Evolutionary conservation across 202 grass and related monocot genomes (phyloP).

Genomic region (Dendrocalamus latiflorus): DNA sequence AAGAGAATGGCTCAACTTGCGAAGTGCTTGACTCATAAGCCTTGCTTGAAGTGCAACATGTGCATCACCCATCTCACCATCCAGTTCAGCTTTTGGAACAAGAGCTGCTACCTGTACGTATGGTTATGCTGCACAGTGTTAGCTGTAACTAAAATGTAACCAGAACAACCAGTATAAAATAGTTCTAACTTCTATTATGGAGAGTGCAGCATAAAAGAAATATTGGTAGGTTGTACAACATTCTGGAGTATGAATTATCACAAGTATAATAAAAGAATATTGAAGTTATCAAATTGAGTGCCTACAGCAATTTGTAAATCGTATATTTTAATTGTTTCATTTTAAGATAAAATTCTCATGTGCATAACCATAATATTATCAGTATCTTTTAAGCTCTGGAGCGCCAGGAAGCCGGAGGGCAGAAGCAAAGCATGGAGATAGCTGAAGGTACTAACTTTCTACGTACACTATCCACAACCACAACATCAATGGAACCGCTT

Average conservation of each 20-base stretch:
- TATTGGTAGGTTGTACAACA: neutral
- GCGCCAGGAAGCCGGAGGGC: neutral
- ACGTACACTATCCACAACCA: conserved; percentile 73
- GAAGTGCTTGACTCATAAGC: conserved; percentile 67
- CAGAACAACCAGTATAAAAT: neutral
- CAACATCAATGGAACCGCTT: conserved; percentile 67
- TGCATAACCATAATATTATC: neutral
- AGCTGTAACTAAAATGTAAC: neutral
- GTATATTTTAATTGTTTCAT: neutral
- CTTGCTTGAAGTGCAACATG: conserved; percentile 64
- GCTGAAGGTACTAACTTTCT: neutral
- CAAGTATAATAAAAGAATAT: neutral
- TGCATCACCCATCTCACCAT: conserved; percentile 67
- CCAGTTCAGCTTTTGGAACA: conserved; percentile 58
- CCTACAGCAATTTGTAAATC: neutral
- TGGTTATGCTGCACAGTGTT: neutral
- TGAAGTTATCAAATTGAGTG: neutral
- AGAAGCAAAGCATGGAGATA: neutral
- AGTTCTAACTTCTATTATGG: neutral
- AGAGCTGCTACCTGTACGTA: conserved; percentile 54
- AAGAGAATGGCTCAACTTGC: conserved; percentile 69
- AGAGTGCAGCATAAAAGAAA: neutral
- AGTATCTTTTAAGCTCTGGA: neutral
- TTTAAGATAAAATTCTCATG: neutral
- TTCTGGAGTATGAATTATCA: neutral